phyloP scores from a whole-genome alignment of 2,329 filamentous ascomycete species.

The Rhynchosporium secalis region DNA sequence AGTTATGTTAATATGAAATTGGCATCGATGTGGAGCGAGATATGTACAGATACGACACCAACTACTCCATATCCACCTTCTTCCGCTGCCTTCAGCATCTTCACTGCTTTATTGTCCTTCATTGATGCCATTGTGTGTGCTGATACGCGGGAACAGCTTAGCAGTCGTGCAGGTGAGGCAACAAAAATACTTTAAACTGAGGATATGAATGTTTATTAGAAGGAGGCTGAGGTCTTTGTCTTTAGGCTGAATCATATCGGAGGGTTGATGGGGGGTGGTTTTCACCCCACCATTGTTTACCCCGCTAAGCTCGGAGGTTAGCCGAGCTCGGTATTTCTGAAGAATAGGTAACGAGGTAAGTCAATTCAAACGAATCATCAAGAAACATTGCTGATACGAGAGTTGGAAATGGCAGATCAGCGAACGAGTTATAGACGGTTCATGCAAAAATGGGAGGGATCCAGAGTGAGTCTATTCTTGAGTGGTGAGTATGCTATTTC shows the following conservation, averaged over 20 bases:
- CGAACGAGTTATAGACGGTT: too few relatives aligned
- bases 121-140: conserved; percentile 24
- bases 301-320: conserved; percentile 7
- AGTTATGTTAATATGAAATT: not conserved
- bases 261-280: not conserved
- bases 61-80: conserved; percentile 56
- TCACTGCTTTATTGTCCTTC: conserved; percentile 43
- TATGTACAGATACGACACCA: conserved; percentile 48
- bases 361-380: too few relatives aligned
- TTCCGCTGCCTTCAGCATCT: conserved; percentile 48
- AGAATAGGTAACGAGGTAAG: too few relatives aligned
- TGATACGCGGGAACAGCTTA: not conserved
- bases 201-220: not conserved
- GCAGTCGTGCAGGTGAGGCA: too few relatives aligned
- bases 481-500: too few relatives aligned
- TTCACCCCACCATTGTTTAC: conserved; percentile 11
- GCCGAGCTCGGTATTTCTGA: not conserved
- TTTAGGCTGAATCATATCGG: conserved; percentile 1
- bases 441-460: too few relatives aligned
- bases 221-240: not conserved
- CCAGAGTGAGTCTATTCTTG: too few relatives aligned
- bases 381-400: too few relatives aligned
- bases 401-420: too few relatives aligned
- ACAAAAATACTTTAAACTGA: not conserved
- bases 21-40: not conserved